Conservation (phyloP, 495 filamentous ascomycete species). For the Podospora pseudoanserina region DNA sequence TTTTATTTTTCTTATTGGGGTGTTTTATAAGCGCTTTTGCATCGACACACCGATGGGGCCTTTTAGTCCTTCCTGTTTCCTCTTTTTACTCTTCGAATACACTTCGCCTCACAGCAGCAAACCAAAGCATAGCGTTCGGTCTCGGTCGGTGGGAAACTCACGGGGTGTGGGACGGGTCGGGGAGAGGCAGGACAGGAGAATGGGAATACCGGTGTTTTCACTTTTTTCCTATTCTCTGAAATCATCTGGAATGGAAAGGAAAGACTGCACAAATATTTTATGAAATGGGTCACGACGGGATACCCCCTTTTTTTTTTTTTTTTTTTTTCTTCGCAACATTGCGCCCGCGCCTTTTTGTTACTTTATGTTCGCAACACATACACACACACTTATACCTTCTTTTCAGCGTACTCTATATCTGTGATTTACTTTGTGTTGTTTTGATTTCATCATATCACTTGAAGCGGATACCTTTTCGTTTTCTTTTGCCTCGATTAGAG, state of each 20-base stretch:
- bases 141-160: slow-evolving; percentile 8
- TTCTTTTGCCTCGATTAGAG: not conserved
- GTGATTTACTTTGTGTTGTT: slow-evolving; percentile 11
- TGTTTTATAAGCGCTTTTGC: slow-evolving; percentile 14
- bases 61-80: slow-evolving; percentile 19
- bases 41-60: slow-evolving; percentile 20
- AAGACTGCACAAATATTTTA: slow-evolving; percentile 20
- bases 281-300: slow-evolving; percentile 24
- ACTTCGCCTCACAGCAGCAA: slow-evolving; percentile 35
- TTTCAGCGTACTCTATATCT: slow-evolving; percentile 7
- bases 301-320: slow-evolving; percentile 18
- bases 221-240: not conserved
- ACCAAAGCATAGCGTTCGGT: slow-evolving; percentile 28
- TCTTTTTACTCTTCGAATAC: slow-evolving; percentile 28
- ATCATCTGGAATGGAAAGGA: slow-evolving; percentile 11
- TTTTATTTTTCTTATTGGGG: slow-evolving; percentile 13
- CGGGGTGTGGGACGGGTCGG: slow-evolving; percentile 11
- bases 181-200: slow-evolving; percentile 7
- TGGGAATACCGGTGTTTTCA: not conserved
- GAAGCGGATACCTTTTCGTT: slow-evolving; percentile 3
- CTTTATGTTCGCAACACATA: slow-evolving; percentile 8
- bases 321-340: not conserved
- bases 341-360: not conserved
- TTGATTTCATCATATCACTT: not conserved
- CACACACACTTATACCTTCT: slow-evolving; percentile 14